Evolutionary conservation across 441 rosid species (phyloP), one percentile per base, ranked within the genome.

Genomic region (Euphorbia schlechtendalii): DNA sequence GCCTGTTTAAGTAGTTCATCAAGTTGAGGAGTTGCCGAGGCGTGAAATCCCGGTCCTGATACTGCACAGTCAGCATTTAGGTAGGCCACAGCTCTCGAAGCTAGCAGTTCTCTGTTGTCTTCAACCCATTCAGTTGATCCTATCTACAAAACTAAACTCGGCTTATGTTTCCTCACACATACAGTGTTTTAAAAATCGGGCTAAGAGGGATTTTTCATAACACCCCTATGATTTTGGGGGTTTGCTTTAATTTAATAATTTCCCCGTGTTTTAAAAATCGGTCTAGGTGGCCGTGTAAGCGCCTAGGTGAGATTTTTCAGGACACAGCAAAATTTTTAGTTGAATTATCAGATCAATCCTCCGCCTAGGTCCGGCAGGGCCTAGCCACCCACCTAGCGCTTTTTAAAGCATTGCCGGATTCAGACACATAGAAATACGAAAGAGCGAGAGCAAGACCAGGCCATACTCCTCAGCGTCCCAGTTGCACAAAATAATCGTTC

Each of bases 101-200:
- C 77, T 58, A 90, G 69, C 73, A 88, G 64, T 71, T 83, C 88
- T 72, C 88, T 81, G 84, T 92, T 89, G 45, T 87, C 96, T 76
- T 92, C 98, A 45, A 85, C 89, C 98, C 97, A 90, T 70, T 92
- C 98, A 7, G 98, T 92, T 62, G 96, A 92, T 60, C 98, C 98
- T 69, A 71, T 78, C 98, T 92, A 84, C 57, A 36, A 76, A 66
- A 32, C 28, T 51, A 27, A 22, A 21, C 36, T 30, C 25, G 24
- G 60, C 57, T 70, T 59, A 66, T 56, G 61, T 63, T 73, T 68
- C 51, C 2, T 18, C 25, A 11, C 18, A 45, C 54, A 48, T 22
- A 48, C 17, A 17, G 6, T 48, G 12, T n/a, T n/a, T n/a, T n/a
- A n/a, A n/a, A n/a, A n/a, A n/a, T n/a, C n/a, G n/a, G n/a, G n/a